Evolutionary conservation across 768 basidiomycete species (phyloP).

Genomic region (Leucocoprinus birnbaumii): DNA sequence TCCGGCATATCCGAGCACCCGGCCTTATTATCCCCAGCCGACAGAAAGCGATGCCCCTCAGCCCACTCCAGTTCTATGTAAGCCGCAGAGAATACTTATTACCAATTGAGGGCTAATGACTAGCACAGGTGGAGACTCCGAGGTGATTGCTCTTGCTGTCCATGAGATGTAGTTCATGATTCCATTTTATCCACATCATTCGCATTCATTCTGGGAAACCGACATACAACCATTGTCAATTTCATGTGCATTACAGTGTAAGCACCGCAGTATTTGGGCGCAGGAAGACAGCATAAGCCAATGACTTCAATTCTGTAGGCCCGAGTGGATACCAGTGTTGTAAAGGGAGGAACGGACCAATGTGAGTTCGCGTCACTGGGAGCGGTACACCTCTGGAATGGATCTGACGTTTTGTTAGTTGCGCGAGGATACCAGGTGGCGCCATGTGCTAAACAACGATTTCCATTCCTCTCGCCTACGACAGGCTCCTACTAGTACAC

Average conservation of each 20-base stretch:
- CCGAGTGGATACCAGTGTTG: not conserved
- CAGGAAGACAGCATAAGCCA: not conserved
- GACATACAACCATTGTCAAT: not conserved
- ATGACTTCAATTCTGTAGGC: not conserved
- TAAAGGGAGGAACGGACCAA: constrained; percentile 5
- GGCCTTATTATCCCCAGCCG: not conserved
- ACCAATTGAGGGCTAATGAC: not conserved
- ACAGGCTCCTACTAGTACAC: not conserved
- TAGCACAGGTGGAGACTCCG: not conserved
- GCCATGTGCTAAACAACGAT: not conserved
- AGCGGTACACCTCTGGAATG: not conserved
- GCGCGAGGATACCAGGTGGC: not conserved
- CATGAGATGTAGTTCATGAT: not conserved
- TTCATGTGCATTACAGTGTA: not conserved
- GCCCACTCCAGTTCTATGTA: not conserved
- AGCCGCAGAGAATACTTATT: not conserved
- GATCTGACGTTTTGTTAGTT: not conserved
- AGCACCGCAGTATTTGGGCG: not conserved
- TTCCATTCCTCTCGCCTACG: not conserved
- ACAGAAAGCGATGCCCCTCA: not conserved
- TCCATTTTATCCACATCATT: not conserved
- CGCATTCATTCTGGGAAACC: not conserved
- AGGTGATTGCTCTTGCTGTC: not conserved
- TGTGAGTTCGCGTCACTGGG: not conserved
- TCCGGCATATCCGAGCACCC: not conserved